Base-by-base conservation (phyloP, 805 yeast species). In the Kregervanrija fluxuum region DNA sequence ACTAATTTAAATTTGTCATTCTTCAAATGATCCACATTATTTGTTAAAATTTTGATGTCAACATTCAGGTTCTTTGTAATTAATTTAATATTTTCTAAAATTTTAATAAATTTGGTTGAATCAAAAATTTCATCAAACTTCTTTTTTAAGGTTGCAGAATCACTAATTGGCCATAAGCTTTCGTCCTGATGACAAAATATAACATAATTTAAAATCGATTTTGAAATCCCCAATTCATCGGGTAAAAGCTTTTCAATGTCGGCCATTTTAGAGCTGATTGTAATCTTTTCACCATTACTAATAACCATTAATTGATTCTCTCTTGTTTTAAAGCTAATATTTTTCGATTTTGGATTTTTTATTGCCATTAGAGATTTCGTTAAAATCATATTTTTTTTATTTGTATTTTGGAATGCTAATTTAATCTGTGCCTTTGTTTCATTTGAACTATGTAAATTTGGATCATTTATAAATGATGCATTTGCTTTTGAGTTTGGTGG, bases 111-210 rank as follows among this genome's bases (percentile, higher is more conserved):
- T 61, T 87, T 89, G 53, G 88, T 77, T 0, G 97, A 96, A 64
- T 93, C 97, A 57, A 93, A 93, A 8, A 93, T 91, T 62, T 93
- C 99, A 62, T 93, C 99, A 56, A 93, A 95, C 43, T 91, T 75
- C 65, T 90, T 90, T 65, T 93, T 95, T 59, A 93, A 72, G 11
- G 75, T 75, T 2, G 95, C 73, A 1, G 99, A 95, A 62, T 93
- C 99, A 53, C 90, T 78, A 40, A 93, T 69, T 1, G 99, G 99
- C 99, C 99, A 93, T 30, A 88, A 64, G 54, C 91, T 82, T 48
- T 93, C 99, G 57, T 93, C 99, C 61, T 93, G 99, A 58, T 93
- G 99, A 57, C 99, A 91, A 64, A 93, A 93, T 1, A 91, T 82
- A 36, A 93, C 99, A 60, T 88, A 87, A 52, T 91, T 96, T 42